Percentiles rank a stretch among this genome's conserved stretches.
Evolutionary conservation across 371 early-diverging fungal genomes (phyloP).

Genomic region (Mortierella polycephala): DNA sequence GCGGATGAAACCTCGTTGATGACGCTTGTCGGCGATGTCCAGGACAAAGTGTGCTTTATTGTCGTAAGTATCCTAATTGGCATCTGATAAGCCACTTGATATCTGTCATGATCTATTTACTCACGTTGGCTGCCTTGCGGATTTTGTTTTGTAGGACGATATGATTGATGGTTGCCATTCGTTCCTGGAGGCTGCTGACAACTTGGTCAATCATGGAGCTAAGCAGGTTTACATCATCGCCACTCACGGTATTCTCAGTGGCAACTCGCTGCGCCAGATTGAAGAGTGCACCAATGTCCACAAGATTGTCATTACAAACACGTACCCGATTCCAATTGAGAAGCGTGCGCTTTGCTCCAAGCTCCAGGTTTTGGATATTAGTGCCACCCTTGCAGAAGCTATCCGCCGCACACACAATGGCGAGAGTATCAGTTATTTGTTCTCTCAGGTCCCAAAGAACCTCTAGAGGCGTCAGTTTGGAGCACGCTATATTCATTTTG

Average conservation of each 20-base stretch:
- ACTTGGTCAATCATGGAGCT: conserved; percentile 88
- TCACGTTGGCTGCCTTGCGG: too few species aligned
- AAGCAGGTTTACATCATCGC: conserved; percentile 91
- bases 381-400: conserved; percentile 93
- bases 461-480: not conserved
- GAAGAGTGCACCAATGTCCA: conserved; percentile 87
- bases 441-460: conserved; percentile 59
- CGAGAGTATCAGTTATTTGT: conserved; percentile 94
- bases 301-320: conserved; percentile 92
- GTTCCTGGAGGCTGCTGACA: conserved; percentile 93
- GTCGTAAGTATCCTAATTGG: conserved; percentile 66
- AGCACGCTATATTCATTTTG: too few species aligned
- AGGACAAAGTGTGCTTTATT: conserved; percentile 87
- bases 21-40: conserved; percentile 94
- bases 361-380: conserved; percentile 89
- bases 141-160: conserved; percentile 77
- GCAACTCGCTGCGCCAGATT: conserved; percentile 85
- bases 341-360: conserved; percentile 80
- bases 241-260: conserved; percentile 94
- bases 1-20: conserved; percentile 56
- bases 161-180: conserved; percentile 89
- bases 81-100: too few species aligned
- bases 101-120: too few species aligned
- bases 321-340: conserved; percentile 88
- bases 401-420: conserved; percentile 98